Percentiles rank a stretch among this genome's conserved stretches.
These are phyloP conservation scores for Pelargonium fulgidum DNA, from an alignment of 441 rosid genomes.

Conservation along the genomic window DNA sequence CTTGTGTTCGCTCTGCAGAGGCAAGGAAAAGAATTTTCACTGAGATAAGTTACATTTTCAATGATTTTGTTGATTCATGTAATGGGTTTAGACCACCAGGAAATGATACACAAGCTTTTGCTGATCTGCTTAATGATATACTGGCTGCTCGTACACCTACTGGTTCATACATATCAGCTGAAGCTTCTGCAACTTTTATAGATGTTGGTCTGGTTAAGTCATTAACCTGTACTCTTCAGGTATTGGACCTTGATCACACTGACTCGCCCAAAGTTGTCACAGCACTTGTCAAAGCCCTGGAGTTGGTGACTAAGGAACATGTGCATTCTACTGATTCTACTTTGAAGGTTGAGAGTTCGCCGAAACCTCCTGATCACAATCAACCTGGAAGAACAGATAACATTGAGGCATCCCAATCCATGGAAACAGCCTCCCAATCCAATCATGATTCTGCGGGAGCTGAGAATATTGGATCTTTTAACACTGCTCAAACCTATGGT, in stretches of 20 bases:
- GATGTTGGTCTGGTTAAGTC: constrained; percentile 88
- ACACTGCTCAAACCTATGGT: constrained; percentile 47
- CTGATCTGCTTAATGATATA: constrained; percentile 86
- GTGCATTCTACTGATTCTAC: constrained; percentile 58
- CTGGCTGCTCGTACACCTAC: constrained; percentile 80
- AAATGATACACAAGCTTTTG: constrained; percentile 56
- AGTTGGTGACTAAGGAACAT: constrained; percentile 91
- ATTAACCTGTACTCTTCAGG: constrained; percentile 72
- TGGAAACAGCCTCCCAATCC: constrained; percentile 52
- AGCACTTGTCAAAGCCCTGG: constrained; percentile 81
- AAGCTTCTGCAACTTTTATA: constrained; percentile 86
- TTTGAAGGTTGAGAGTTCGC: constrained; percentile 58
- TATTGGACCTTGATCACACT: constrained; percentile 81
- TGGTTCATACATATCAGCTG: constrained; percentile 76
- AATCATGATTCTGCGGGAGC: constrained; percentile 52
- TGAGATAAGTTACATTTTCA: constrained; percentile 65
- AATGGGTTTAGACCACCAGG: constrained; percentile 54
- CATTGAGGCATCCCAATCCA: constrained; percentile 45
- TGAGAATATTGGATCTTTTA: constrained; percentile 50
- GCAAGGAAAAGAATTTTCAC: constrained; percentile 81
- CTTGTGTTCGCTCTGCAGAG: constrained; percentile 89
- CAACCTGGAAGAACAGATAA: constrained; percentile 55
- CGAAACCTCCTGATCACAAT: constrained; percentile 45
- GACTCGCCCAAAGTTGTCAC: constrained; percentile 86
- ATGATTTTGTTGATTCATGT: constrained; percentile 57